Evolutionary conservation across 2,329 filamentous ascomycete species (phyloP), one percentile per base, ranked within the genome.

Genomic region (Byssochlamys sp.): DNA sequence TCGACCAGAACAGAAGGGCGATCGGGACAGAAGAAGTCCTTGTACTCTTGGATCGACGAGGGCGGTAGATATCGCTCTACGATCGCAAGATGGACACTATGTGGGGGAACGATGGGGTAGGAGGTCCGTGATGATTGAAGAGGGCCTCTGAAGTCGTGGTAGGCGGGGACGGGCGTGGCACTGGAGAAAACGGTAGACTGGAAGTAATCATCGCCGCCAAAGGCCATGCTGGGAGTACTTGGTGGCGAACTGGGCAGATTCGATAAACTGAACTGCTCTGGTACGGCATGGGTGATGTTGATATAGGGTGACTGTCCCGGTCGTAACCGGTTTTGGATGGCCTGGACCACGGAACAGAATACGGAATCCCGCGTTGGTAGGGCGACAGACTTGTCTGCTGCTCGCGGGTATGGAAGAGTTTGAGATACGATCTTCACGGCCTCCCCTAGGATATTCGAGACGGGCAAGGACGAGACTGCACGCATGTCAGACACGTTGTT

Each of bases 1-100:
- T 87, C 84, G 48, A 83, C 78, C 1, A 87, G 74, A 53, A 84
- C 74, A 0, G 84, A 86, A 2, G 78, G 78, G 3, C 80, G 79
- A 51, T 73, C 75, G 2, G 77, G 71, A 14, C 73, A 75, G 67
- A 86, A 86, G 65, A 86, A 78, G 61, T 84, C 79, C 31, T 74
- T 70, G 59, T 84, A 84, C 65, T 87, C 84, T 62, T 81, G 77
- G 0, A 73, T 66, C 25, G 79, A 83, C 0, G 82, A 78, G 2
- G 84, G 84, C 19, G 84, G 84, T n/a, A 87, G 82, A 67, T 84
- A 86, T 39, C 84, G 80, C 69, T 87, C 84, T 3, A 86, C 76
- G 11, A 86, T 75, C 1, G 83, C 81, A 48, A 86, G 73, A 56
- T 85, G 78, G 60, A 86, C 81, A 54, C 80, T 83, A 19, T 77